Evolutionary conservation across 768 basidiomycete species (phyloP).

Genomic region (Lepiota venenata): DNA sequence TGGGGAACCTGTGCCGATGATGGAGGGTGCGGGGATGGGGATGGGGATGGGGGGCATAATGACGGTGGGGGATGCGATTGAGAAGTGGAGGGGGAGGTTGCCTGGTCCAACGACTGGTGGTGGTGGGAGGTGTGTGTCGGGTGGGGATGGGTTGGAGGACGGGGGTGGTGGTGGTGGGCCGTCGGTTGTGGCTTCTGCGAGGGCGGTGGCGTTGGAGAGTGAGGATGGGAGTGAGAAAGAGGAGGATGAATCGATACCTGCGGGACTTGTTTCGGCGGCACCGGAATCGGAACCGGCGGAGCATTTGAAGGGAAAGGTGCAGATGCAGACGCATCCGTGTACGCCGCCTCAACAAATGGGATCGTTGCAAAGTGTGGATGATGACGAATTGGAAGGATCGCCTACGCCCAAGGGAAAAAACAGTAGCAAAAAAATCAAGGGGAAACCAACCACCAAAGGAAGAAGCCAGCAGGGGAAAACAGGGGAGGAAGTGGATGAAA

Average conservation of each 20-base stretch:
- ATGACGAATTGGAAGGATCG: background rate
- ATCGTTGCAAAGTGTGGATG: background rate
- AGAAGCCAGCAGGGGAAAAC: background rate
- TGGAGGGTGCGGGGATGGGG: background rate
- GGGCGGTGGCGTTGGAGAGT: background rate
- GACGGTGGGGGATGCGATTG: conserved; percentile 3
- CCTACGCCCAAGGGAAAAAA: conserved; percentile 6
- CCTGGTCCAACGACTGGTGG: background rate
- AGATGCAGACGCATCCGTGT: background rate
- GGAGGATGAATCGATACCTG: background rate
- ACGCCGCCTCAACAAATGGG: conserved; percentile 7
- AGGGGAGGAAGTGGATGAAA: background rate
- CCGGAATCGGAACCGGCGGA: background rate
- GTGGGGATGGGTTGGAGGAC: background rate
- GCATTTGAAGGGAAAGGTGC: too few relatives aligned
- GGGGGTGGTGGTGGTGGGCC: background rate
- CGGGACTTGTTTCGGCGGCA: conserved; percentile 3
- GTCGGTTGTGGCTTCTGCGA: background rate
- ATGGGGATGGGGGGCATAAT: background rate
- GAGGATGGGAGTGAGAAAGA: background rate
- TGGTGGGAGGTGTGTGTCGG: too few relatives aligned
- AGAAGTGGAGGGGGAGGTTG: conserved; percentile 4
- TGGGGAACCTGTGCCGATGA: background rate
- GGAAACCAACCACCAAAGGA: background rate
- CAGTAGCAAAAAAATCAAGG: too few relatives aligned